Base-by-base conservation (phyloP, 345 rosid genomes). In the Eucalyptus erythrocorys region DNA sequence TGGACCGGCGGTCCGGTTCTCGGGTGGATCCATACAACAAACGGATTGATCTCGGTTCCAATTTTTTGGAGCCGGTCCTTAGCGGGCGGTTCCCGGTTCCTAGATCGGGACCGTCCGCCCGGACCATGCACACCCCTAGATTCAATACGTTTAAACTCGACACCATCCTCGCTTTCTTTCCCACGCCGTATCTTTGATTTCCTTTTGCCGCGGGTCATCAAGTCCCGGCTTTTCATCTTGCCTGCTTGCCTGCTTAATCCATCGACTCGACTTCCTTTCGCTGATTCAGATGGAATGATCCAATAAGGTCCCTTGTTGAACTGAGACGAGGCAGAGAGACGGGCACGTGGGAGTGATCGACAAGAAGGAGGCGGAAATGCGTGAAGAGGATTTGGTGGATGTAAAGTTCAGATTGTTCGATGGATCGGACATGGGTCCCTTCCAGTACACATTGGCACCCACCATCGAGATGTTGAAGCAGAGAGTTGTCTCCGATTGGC, bases 341-440 rank as follows among this genome's bases (percentile, higher is more conserved):
- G 45, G 81, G 81, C 43, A 5, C 81, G 81, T 13, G 26, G 81
- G 81, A 71, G 24, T 5, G 89, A 47, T 34, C 85, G n/a, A 87
- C 80, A 81, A 90, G 92, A 90, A 88, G 89, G 88, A 91, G 66
- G 24, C 57, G 57, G 89, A 96, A 90, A 96, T 95, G 99, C 93
- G 95, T 93, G 99, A 96, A 90, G 99, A 95, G 88, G 98, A 94
- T 55, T 92, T 95, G 86, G 91, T 96, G 79, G 98, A 97, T 93
- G 93, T 96, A 90, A 96, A 95, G 90, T 97, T 97, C 93, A 94
- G 98, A 94, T 91, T 97, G 84, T 97, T 93, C 89, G 99, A 97
- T 91, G 99, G 98, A 84, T 96, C 98, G 45, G 99, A 97, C 85
- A 93, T 97, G 93, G 99, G 99, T 14, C 99, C 99, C 2, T 95